Evolutionary conservation across 495 filamentous ascomycete genomes (phyloP), one percentile per base, ranked within the genome.

Genomic region (Penicilliopsis zonata): DNA sequence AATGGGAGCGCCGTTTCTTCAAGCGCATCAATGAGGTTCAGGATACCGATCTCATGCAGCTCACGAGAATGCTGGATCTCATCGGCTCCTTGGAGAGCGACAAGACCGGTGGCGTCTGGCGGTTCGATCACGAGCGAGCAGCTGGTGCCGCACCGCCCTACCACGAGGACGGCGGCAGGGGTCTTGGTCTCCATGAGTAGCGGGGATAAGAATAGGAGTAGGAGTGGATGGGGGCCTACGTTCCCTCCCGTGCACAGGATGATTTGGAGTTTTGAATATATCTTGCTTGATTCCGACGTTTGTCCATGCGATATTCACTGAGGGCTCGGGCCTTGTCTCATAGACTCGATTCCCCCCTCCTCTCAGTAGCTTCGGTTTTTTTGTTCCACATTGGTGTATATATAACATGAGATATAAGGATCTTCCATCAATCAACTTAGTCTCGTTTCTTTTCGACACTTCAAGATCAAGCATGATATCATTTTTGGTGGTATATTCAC

Each of bases 1-100:
- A 82, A 37, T 98, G 88, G 84, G 71, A 84, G 46, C 65, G 90
- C 29, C 67, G 81, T 28, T 95, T 88, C 55, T 98, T 98, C 61
- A 77, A 49, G 23, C 59, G 64, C 8, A 55, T 65, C 13, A 50
- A 52, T 9, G 52, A 66, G 8, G 67, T 65, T 14, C 52, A 64
- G 2, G 72, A 83, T 35, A 44, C 61, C 13, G 46, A 67, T 7
- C 74, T 88, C 40, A 58, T 67, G 40, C 44, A 46, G 22, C 56
- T 94, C 30, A 76, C 77, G 1, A 55, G 56, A 12, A 55, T 53
- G 35, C 57, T 76, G 3, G 72, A 76, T 13, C 46, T 81, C 9
- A 27, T 41, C 13, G 30, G 37, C 1, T 61, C 63, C n/a, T 43
- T 72, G 2, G 85, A 90, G 36, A 65, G 70, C 17, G 82, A 84